Percentiles rank a stretch among this genome's conserved stretches.
Evolutionary conservation across 148 eudicot species (phyloP).

Genomic region (Camellia sinensis): DNA sequence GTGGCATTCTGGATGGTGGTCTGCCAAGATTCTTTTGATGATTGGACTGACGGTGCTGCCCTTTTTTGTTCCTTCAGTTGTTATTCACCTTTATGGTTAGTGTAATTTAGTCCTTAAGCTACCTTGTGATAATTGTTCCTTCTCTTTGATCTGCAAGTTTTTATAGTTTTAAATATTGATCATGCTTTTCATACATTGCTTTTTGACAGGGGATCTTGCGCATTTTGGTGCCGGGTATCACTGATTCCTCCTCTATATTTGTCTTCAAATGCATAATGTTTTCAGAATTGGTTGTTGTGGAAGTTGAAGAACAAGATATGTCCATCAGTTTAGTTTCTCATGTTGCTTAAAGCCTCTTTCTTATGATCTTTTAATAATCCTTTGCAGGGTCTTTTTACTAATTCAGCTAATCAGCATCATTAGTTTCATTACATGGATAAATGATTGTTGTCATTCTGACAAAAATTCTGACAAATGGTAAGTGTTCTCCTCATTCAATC

Average conservation of each 20-base stretch:
- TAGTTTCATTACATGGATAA: conserved; percentile 76
- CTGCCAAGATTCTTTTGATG: conserved; percentile 46
- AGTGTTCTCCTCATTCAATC: conserved; percentile 5
- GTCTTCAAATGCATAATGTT: background rate
- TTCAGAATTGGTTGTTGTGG: background rate
- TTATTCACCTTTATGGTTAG: conserved; percentile 63
- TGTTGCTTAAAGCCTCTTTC: too few species aligned
- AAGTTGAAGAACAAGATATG: background rate
- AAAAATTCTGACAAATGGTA: conserved; percentile 71
- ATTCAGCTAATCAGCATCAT: conserved; percentile 82
- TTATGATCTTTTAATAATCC: background rate
- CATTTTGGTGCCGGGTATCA: conserved; percentile 91
- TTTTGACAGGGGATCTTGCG: conserved; percentile 61
- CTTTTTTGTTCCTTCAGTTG: conserved; percentile 47
- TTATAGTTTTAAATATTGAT: background rate
- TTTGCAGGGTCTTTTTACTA: conserved; percentile 67
- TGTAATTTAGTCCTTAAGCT: conserved; percentile 14
- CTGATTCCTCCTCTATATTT: conserved; percentile 6
- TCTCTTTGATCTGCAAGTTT: too few species aligned
- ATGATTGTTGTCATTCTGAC: conserved; percentile 63
- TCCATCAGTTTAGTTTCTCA: too few species aligned
- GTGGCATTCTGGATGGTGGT: conserved; percentile 75
- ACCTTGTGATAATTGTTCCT: background rate
- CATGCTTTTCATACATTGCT: conserved; percentile 8
- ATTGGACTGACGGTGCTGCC: conserved; percentile 42